Conservation (phyloP, 352 stramenopile genomes). For the Phytophthora aleatoria region DNA sequence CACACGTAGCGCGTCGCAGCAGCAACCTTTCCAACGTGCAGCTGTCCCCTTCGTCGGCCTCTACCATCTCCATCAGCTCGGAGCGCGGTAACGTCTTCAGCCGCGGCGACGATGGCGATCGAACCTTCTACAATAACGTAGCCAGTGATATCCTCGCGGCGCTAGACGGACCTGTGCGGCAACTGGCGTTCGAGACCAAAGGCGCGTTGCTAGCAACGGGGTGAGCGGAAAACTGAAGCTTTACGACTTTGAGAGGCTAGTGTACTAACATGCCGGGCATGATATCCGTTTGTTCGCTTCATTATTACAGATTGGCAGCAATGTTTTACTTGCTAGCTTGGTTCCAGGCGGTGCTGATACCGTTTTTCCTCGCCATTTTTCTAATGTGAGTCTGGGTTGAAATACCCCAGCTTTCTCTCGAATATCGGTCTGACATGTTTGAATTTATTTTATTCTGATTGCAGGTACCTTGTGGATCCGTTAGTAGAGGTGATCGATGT, state of each 20-base stretch:
- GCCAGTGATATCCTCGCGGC: constrained; percentile 62
- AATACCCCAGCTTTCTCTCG: background rate
- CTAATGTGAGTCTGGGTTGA: constrained; percentile 64
- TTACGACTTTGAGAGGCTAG: background rate
- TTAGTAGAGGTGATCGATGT: constrained; percentile 90
- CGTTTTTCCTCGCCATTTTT: constrained; percentile 90
- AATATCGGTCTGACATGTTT: constrained; percentile 1
- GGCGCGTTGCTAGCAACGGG: constrained; percentile 82
- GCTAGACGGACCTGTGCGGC: constrained; percentile 67
- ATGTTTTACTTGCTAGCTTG: constrained; percentile 83
- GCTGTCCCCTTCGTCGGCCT: constrained; percentile 49
- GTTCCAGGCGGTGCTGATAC: constrained; percentile 86
- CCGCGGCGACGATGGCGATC: constrained; percentile 19
- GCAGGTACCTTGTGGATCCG: constrained; percentile 83
- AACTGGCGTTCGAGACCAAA: constrained; percentile 82
- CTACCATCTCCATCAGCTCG: constrained; percentile 38
- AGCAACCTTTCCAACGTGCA: constrained; percentile 45
- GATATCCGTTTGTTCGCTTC: background rate
- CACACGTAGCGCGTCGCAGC: constrained; percentile 37
- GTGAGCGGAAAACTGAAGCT: constrained; percentile 32
- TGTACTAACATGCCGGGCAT: constrained; percentile 4
- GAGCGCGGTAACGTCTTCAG: constrained; percentile 33
- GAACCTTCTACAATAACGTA: constrained; percentile 52
- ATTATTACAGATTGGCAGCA: constrained; percentile 59
- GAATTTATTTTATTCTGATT: background rate